Conservation (phyloP, 1,284 basidiomycete genomes). For the Sanghuangporus sanghuang region DNA sequence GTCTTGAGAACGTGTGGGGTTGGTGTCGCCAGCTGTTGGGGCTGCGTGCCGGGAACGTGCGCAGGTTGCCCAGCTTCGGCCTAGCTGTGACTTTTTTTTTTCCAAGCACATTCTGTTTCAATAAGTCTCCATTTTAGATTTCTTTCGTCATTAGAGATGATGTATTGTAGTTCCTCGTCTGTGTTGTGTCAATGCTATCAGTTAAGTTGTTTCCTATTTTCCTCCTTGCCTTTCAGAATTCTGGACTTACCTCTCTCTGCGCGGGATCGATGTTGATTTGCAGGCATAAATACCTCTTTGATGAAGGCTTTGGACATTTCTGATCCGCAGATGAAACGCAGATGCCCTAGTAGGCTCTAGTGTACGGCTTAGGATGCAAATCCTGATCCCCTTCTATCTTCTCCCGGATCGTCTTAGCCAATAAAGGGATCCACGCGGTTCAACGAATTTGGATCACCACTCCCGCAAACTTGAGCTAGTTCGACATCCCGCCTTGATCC, state of each 20-base stretch:
- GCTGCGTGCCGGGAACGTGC: constrained; percentile 73
- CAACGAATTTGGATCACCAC: not conserved
- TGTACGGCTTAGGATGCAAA: not conserved
- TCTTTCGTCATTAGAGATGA: not conserved
- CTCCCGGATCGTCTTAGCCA: not conserved
- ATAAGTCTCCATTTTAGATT: not conserved
- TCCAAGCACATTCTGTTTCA: not conserved
- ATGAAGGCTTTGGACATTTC: not conserved
- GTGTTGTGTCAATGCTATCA: not conserved
- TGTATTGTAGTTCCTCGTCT: not conserved
- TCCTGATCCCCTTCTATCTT: not conserved
- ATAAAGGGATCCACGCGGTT: not conserved
- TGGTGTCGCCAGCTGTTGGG: constrained; percentile 78
- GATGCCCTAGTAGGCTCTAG: not conserved
- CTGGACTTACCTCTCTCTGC: not conserved
- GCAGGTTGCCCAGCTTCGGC: constrained; percentile 49
- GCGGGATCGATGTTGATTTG: not conserved
- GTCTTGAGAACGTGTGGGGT: constrained; percentile 71
- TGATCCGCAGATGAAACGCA: not conserved
- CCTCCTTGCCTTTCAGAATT: not conserved
- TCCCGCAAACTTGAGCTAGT: not conserved
- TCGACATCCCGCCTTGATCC: not conserved
- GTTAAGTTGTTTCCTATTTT: not conserved
- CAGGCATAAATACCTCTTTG: not conserved
- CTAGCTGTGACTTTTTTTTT: constrained; percentile 17